phyloP scores from a whole-genome alignment of 2,329 filamentous ascomycete species.

The Claviceps sp. region DNA sequence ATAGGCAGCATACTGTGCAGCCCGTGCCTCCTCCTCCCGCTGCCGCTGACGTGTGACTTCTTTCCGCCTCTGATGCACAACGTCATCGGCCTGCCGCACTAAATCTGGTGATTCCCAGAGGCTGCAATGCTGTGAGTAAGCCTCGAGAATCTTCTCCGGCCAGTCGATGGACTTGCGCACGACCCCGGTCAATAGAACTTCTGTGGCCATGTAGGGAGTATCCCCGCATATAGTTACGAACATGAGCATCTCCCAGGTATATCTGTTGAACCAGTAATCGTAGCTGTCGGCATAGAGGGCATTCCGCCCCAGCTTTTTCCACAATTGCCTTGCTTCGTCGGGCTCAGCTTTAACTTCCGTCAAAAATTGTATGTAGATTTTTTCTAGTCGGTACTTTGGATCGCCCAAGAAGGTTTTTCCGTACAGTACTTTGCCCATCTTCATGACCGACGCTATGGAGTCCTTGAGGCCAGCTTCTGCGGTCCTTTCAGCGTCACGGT shows the following conservation, averaged over 20 bases:
- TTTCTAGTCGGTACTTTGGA: conserved; percentile 74
- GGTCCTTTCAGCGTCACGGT: conserved; percentile 74
- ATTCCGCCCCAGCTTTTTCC: conserved; percentile 54
- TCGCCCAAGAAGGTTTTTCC: conserved; percentile 71
- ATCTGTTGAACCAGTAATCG: conserved; percentile 90
- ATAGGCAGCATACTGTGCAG: conserved; percentile 34
- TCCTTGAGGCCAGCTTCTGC: conserved; percentile 81
- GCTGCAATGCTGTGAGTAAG: conserved; percentile 71
- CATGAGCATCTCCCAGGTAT: conserved; percentile 75
- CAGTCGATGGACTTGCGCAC: conserved; percentile 52
- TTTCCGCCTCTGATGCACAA: conserved; percentile 55
- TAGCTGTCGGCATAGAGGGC: conserved; percentile 60
- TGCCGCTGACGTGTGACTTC: conserved; percentile 50
- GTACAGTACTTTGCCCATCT: conserved; percentile 63
- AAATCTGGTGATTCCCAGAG: conserved; percentile 73
- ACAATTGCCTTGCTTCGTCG: conserved; percentile 63
- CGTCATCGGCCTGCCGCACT: conserved; percentile 60
- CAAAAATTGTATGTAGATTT: conserved; percentile 83
- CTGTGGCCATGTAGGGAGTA: conserved; percentile 61
- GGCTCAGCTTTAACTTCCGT: conserved; percentile 71
- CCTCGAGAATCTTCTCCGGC: conserved; percentile 62
- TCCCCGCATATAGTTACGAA: conserved; percentile 35
- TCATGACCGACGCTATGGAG: conserved; percentile 72
- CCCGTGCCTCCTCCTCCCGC: conserved; percentile 48
- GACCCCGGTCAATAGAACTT: conserved; percentile 60